Evolutionary conservation across 177 flowering plant species (phyloP).

Genomic region (Telopea speciosissima): DNA sequence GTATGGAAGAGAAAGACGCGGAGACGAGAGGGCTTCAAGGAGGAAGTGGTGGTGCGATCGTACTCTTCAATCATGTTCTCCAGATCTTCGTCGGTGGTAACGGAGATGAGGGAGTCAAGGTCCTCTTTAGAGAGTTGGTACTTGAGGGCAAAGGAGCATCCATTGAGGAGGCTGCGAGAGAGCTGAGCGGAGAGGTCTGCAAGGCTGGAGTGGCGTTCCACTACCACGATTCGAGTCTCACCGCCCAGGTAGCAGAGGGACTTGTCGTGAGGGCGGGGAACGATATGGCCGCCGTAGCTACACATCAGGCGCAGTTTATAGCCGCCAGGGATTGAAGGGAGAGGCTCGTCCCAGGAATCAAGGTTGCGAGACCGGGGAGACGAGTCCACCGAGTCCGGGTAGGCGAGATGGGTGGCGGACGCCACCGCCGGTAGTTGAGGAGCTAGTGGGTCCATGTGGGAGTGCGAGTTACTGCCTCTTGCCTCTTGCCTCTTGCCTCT

Average conservation of each 20-base stretch:
- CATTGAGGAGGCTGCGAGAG: constrained; percentile 48
- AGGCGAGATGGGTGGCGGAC: constrained; percentile 14
- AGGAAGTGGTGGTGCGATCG: constrained; percentile 44
- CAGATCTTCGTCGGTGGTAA: constrained; percentile 85
- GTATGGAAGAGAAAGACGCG: constrained; percentile 56
- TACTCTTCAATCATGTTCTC: constrained; percentile 97
- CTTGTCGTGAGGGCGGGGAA: constrained; percentile 89
- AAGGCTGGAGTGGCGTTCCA: constrained; percentile 54
- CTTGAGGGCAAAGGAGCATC: constrained; percentile 53
- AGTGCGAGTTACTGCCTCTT: too few species aligned
- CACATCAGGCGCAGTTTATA: constrained; percentile 81
- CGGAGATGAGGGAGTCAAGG: constrained; percentile 84
- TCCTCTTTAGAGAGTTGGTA: constrained; percentile 93
- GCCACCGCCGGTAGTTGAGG: constrained; percentile 17
- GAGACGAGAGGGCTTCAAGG: constrained; percentile 39
- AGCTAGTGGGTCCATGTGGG: too few species aligned
- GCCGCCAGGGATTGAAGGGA: constrained; percentile 9
- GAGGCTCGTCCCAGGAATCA: constrained; percentile 61
- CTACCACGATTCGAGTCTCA: constrained; percentile 82
- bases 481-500: too few species aligned
- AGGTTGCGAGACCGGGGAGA: constrained; percentile 71
- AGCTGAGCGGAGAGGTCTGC: constrained; percentile 47
- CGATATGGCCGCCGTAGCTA: constrained; percentile 91
- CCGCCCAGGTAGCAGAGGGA: constrained; percentile 86
- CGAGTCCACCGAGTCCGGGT: constrained; percentile 66